Evolutionary conservation across 2,329 filamentous ascomycete species (phyloP), one percentile per base, ranked within the genome.

Genomic region (Diaporthe aspalathi): DNA sequence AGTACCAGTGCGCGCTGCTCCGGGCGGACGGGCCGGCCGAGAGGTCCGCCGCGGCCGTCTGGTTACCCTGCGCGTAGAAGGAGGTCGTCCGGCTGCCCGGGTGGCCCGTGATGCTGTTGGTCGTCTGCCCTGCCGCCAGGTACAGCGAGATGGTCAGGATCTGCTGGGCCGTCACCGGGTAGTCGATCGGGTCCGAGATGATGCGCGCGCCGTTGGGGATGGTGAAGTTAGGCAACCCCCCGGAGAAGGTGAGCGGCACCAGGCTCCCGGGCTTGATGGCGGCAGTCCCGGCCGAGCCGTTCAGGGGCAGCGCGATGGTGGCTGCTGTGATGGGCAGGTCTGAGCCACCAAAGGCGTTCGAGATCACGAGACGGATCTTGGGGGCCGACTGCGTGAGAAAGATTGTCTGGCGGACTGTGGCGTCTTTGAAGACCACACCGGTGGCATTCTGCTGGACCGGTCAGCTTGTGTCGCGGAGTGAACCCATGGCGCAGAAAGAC

Each of bases 361-460:
- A 90, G 71, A 92, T 82, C 60, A 87, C 85, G 35, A 92, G 81
- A 3, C 90, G 87, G 75, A 92, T 84, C 54, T 85, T 83, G 2
- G 83, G 78, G 2, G 87, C 84, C 1, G 81, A 81, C 9, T 89
- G 82, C 4, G 88, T 87, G 73, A 90, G 80, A 73, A 87, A 86
- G 70, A 91, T 76, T 0, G 89, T 92, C 78, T 91, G 89, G 6
- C 90, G 87, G 75, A 92, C 82, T 0, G 90, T 91, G 4, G 87
- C 83, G 76, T 91, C 86, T 56, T 81, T 76, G 77, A 91, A 91
- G 24, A 89, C 85, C 3, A 83, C 78, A 14, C 82, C 81, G 1
- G 83, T 84, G 72, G 82, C 81, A 77, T 89, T 90, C 87, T 89
- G 72, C 1, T 17, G 3, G 65, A 12, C 24, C 60, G 72, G 70